phyloP scores from a whole-genome alignment of 768 basidiomycete species.

The Mycena albidolilacea region DNA sequence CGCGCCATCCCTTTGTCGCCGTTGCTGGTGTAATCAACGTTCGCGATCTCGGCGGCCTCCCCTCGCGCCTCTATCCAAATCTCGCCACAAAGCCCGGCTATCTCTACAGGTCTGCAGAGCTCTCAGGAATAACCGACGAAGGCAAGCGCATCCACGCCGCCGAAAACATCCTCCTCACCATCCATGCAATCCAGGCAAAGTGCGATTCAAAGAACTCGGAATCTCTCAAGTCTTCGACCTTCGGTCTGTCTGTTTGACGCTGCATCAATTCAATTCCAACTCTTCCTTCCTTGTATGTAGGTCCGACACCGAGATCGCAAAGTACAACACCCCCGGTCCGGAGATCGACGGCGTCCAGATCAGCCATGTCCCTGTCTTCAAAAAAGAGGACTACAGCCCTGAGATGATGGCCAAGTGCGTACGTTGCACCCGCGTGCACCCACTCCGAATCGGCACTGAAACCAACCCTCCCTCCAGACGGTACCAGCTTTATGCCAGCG shows the following conservation, averaged over 20 bases:
- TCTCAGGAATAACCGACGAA: constrained; percentile 78
- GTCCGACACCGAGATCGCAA: constrained; percentile 79
- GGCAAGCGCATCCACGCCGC: constrained; percentile 57
- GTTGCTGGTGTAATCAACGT: constrained; percentile 84
- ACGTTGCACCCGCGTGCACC: constrained; percentile 48
- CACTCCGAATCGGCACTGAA: constrained; percentile 42
- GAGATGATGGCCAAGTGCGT: constrained; percentile 89
- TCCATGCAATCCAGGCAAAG: constrained; percentile 63
- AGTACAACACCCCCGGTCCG: constrained; percentile 78
- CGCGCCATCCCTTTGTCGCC: constrained; percentile 77
- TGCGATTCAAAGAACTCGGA: constrained; percentile 70
- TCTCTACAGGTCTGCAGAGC: constrained; percentile 79
- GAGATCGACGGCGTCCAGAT: constrained; percentile 75
- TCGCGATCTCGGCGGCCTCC: constrained; percentile 78
- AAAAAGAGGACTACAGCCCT: constrained; percentile 85
- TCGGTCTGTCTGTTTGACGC: constrained; percentile 59
- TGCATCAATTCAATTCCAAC: not conserved
- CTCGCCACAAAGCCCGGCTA: constrained; percentile 70
- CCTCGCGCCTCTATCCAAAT: constrained; percentile 61
- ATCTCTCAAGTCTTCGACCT: constrained; percentile 82
- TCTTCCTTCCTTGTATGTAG: no score
- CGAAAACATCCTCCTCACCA: constrained; percentile 9
- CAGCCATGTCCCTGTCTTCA: constrained; percentile 75
- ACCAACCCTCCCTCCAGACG: constrained; percentile 57
- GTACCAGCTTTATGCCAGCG: constrained; percentile 83